Percentiles rank a stretch among this genome's conserved stretches.
phyloP scores from a whole-genome alignment of 345 rosid genomes.

The Eucalyptus guilfoylei region DNA sequence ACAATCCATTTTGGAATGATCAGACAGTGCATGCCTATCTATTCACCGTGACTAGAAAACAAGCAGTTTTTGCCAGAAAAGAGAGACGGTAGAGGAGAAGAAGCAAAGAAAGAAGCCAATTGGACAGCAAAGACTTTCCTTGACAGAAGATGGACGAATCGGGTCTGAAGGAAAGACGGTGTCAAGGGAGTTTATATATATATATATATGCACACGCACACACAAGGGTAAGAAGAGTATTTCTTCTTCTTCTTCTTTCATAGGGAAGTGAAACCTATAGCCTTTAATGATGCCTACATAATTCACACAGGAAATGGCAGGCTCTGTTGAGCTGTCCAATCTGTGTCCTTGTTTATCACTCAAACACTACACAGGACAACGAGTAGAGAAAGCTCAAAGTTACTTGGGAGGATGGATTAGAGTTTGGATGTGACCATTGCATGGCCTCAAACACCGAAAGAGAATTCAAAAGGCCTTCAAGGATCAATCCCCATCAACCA shows the following conservation, averaged over 20 bases:
- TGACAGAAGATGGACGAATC: conserved; percentile 16
- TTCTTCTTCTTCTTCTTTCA: not conserved
- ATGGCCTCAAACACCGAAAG: not conserved
- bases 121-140: conserved; percentile 1
- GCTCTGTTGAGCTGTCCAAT: not conserved
- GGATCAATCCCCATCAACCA: not conserved
- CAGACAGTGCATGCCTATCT: not conserved
- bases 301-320: not conserved
- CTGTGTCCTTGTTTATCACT: not conserved
- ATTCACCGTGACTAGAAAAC: not conserved
- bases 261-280: not conserved
- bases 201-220: not conserved
- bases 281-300: not conserved
- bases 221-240: not conserved
- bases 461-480: not conserved
- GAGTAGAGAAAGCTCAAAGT: not conserved
- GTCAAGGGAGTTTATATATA: not conserved
- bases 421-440: not conserved
- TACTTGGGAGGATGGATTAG: not conserved
- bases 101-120: conserved; percentile 3
- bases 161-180: not conserved
- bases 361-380: not conserved
- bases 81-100: not conserved
- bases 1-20: not conserved
- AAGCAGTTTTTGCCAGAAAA: conserved; percentile 16